Percentiles rank a stretch among this genome's conserved stretches.
Conservation (phyloP, 495 filamentous ascomycete genomes). For the Copromyces sp. region DNA sequence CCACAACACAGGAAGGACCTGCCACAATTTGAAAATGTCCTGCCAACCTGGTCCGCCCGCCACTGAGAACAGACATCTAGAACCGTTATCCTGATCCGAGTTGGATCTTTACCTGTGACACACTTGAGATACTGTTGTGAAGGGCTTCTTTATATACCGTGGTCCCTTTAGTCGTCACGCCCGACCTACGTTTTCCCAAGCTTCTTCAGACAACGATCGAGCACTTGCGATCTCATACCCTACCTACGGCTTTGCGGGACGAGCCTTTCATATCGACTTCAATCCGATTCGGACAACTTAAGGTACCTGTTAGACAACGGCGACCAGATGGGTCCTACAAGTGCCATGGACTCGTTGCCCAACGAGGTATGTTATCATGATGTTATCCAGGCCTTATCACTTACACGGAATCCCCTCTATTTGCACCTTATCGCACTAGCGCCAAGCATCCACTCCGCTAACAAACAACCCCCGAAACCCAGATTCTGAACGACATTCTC, state of each 20-base stretch:
- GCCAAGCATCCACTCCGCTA: background rate
- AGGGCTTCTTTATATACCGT: background rate
- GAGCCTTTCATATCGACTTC: background rate
- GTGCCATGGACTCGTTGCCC: constrained; percentile 28
- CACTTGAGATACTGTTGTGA: background rate
- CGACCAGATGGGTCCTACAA: constrained; percentile 18
- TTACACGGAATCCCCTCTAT: background rate
- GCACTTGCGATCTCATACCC: background rate
- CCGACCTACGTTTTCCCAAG: background rate
- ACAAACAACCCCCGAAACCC: constrained; percentile 2
- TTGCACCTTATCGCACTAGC: background rate
- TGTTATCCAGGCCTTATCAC: background rate
- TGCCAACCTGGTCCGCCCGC: background rate
- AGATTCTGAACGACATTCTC: constrained; percentile 63
- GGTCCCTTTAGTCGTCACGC: background rate
- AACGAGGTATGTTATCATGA: constrained; percentile 29
- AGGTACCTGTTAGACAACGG: too few relatives aligned
- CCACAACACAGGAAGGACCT: background rate
- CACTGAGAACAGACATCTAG: background rate
- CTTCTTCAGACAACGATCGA: background rate
- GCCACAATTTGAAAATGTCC: too few relatives aligned
- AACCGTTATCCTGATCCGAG: background rate
- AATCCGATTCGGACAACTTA: background rate
- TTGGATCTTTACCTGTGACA: background rate
- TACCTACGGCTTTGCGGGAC: background rate